Percentiles rank a stretch among this genome's conserved stretches.
Conservation (phyloP, 306 rosid genomes). For the Prunus mongolica region DNA sequence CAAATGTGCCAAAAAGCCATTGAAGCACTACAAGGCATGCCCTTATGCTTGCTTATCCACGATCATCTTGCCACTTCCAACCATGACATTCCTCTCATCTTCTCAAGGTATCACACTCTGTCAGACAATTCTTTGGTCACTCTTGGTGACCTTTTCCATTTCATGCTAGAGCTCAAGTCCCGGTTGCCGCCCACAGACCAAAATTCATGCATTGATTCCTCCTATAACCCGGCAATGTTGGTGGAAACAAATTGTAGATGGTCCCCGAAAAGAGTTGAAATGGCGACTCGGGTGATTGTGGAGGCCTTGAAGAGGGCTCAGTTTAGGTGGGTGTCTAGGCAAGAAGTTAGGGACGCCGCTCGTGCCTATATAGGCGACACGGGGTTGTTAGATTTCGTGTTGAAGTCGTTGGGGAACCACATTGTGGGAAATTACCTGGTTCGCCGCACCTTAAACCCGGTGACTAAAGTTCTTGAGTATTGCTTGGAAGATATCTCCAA, state of each 20-base stretch:
- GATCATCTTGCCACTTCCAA: conserved; percentile 32
- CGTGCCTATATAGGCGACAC: conserved; percentile 74
- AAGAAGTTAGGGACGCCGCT: conserved; percentile 80
- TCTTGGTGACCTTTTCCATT: conserved; percentile 60
- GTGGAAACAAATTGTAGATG: conserved; percentile 64
- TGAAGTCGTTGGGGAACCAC: conserved; percentile 73
- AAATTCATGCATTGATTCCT: conserved; percentile 24
- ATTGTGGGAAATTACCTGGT: conserved; percentile 75
- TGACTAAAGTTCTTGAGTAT: conserved; percentile 75
- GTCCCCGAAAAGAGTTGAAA: conserved; percentile 75
- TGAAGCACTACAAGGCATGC: conserved; percentile 63
- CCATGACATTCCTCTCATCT: conserved; percentile 49
- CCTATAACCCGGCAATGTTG: conserved; percentile 22
- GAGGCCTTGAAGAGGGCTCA: conserved; percentile 60
- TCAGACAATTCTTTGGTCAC: conserved; percentile 67
- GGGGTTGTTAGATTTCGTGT: conserved; percentile 66
- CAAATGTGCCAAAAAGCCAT: conserved; percentile 64
- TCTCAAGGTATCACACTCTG: conserved; percentile 66
- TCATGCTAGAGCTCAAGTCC: conserved; percentile 73
- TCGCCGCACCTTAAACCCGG: conserved; percentile 67
- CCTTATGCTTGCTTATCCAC: conserved; percentile 47
- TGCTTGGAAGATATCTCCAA: conserved; percentile 71
- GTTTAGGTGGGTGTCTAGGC: conserved; percentile 73
- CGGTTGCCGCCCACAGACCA: conserved; percentile 53
- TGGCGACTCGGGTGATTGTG: conserved; percentile 65